Evolutionary conservation across 768 basidiomycete genomes (phyloP), one percentile per base, ranked within the genome.

Genomic region (Lentinula edodes): DNA sequence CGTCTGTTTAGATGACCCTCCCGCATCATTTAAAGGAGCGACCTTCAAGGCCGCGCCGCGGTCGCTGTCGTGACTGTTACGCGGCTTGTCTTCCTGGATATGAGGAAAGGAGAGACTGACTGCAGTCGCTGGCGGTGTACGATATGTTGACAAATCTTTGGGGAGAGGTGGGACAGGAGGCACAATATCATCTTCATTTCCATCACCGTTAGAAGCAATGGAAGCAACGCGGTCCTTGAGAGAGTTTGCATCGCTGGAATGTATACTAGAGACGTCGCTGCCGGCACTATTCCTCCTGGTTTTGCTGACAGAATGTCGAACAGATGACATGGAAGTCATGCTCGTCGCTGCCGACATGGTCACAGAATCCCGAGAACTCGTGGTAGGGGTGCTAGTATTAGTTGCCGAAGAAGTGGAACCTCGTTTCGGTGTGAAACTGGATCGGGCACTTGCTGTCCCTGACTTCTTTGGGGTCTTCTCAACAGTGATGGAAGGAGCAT

Each of bases 101-200:
- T 42, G 39, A 35, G 88, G 83, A 65, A 86, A 83, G 18, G 76
- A 68, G 55, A 84, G 73, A 48, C 78, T 77, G 28, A 86, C 75
- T 16, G 89, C 81, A 16, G 86, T 81, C 20, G 81, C 74, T 16
- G 85, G 86, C 23, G 89, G 89, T 1, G 89, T 87, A 57, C 85
- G 86, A 74, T 86, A 91, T 20, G 75, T 84, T n/a, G 88, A 86
- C 59, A 94, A 73, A 68, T 94, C 92, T 76, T 97, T 95, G 46
- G 94, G 94, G 32, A 97, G 76, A 41, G 94, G 95, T 39, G 94
- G 95, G 3, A 96, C 93, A 32, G 94, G 94, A 16, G 95, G 95
- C n/a, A 97, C 95, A 61, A 76, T 68, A 62, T 76, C 75, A 66
- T 84, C 85, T 61, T 91, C 89, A 46, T 75, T 72, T 46, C 74